Base-by-base conservation (phyloP, 805 yeast genomes). In the Yarrowia phangngaensis region DNA sequence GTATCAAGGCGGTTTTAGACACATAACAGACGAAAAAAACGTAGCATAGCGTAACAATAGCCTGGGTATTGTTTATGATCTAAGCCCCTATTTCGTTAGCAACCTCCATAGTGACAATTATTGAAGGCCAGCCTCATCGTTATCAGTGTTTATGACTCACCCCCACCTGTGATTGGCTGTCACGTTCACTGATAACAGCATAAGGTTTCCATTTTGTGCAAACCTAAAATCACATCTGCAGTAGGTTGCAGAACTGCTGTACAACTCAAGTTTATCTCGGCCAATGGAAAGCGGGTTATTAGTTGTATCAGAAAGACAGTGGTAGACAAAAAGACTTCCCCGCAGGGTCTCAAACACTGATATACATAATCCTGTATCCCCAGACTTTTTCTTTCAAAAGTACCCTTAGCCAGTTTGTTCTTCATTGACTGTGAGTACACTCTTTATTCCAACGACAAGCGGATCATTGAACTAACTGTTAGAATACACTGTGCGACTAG, bases 81-180 rank as follows among this genome's bases (percentile, higher is more conserved):
- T n/a, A n/a, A n/a, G n/a, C n/a, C n/a, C n/a, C n/a, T n/a, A n/a
- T n/a, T n/a, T n/a, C n/a, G n/a, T n/a, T n/a, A n/a, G n/a, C n/a
- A n/a, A n/a, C n/a, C n/a, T n/a, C n/a, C n/a, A n/a, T n/a, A n/a
- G n/a, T n/a, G n/a, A n/a, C n/a, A n/a, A n/a, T n/a, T n/a, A n/a
- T n/a, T n/a, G n/a, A n/a, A n/a, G n/a, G n/a, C n/a, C n/a, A n/a
- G n/a, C n/a, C n/a, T n/a, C n/a, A n/a, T n/a, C 24, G 24, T 9
- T 38, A 38, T 38, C 45, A 38, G 27, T 32, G 45, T 38, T 38
- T 22, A 27, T 38, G 45, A 38, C 24, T 38, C 45, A 38, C 45
- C 23, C 20, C 15, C 23, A n/a, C 3, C 7, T 8, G 11, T 35
- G 32, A 38, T 38, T 38, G 45, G 45, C 45, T 27, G 20, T 11